phyloP scores from a whole-genome alignment of 2,329 filamentous ascomycete genomes.

The Colletotrichum horii region DNA sequence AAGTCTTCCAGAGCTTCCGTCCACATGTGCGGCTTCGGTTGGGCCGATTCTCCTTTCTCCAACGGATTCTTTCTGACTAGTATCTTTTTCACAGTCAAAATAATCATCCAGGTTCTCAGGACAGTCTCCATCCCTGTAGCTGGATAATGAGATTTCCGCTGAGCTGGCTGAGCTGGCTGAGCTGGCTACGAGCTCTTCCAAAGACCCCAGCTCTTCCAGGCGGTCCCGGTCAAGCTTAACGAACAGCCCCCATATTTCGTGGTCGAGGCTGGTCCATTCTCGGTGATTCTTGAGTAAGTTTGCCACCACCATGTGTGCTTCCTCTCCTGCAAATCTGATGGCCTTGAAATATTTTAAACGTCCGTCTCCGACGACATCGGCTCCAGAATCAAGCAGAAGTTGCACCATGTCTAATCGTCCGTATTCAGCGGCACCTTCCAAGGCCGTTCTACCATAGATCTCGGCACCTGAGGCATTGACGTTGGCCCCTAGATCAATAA shows the following conservation, averaged over 20 bases:
- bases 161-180: no score
- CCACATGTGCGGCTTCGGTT: no score
- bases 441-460: accelerated
- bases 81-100: no score
- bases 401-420: not conserved
- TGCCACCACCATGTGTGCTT: accelerated
- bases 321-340: accelerated
- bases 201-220: no score
- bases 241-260: accelerated
- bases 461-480: not conserved
- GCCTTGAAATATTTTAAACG: not conserved
- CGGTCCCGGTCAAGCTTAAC: accelerated
- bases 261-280: accelerated
- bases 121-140: accelerated
- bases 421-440: accelerated
- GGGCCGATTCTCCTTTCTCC: no score
- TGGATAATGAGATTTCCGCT: no score
- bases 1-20: no score
- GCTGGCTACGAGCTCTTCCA: no score
- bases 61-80: no score
- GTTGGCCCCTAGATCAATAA: accelerated
- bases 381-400: accelerated
- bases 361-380: accelerated
- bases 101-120: no score
- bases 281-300: accelerated